Evolutionary conservation across 257 asterid species (phyloP), one percentile per base, ranked within the genome.

Genomic region (Lavandula angustifolia): DNA sequence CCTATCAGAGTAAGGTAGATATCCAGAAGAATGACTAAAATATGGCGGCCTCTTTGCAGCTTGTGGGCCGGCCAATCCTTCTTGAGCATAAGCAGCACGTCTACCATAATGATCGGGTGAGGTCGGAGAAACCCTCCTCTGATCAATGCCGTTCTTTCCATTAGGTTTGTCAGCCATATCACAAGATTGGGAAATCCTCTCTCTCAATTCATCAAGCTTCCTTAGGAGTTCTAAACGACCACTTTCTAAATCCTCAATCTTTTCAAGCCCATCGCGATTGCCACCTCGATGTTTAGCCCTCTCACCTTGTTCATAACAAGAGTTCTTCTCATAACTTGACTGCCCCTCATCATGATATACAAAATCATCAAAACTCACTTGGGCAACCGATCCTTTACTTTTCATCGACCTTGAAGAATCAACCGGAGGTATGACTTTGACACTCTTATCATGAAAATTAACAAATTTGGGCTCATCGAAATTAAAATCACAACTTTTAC

Each of bases 181-280:
- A 77, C 91, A 77, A 35, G 94, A 84, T 42, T 84, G 75, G 16
- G 83, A 81, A 42, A 92, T 78, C 64, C 88, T 91, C 73, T 85
- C 86, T 54, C 83, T 82, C 74, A 92, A 75, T 62, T 87, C 95
- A 50, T 87, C 96, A 7, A 92, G 95, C 77, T 79, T 92, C 70
- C 81, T 82, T 6, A 92, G 73, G 59, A 92, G 94, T 76, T 89
- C 97, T 0, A 82, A 91, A 57, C 96, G 84, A 42, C 86, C 87
- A 35, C 78, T 80, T 64, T 85, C 99, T 51, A 88, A 68, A 70
- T 70, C 77, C 64, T 81, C 79, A n/a, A 84, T 82, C 57, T 84
- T 74, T 49, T 77, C 79, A 44, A 71, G 47, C 68, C 90, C 84
- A 43, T 81, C 86, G 55, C 71, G 53, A 59, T 66, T 77, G 72